Conservation (phyloP, 371 early-diverging fungal species). For the Cokeromyces recurvatus region DNA sequence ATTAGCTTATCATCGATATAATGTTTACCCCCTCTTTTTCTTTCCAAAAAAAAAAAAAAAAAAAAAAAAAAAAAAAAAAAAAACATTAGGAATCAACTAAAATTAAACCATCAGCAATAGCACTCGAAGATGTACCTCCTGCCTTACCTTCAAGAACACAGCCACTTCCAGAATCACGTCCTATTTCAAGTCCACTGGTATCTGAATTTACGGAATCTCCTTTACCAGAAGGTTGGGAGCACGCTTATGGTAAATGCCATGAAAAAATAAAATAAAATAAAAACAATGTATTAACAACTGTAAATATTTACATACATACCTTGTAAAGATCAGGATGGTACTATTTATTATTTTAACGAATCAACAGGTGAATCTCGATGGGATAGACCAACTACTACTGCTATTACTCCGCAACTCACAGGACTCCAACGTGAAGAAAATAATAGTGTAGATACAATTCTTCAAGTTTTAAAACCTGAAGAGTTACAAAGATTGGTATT, state of each 20-base stretch:
- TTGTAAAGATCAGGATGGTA: conserved; percentile 37
- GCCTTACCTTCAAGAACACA: neutral
- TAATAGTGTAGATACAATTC: too few species aligned
- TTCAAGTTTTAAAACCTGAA: conserved; percentile 21
- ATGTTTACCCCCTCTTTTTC: too few species aligned
- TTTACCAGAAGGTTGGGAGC: conserved; percentile 20
- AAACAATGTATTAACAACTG: too few species aligned
- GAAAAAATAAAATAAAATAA: too few species aligned
- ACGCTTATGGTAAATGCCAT: conserved; percentile 14
- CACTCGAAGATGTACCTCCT: neutral
- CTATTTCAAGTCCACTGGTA: too few species aligned
- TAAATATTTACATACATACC: too few species aligned
- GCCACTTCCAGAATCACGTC: neutral
- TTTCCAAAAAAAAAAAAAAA: too few species aligned
- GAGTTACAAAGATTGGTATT: conserved; percentile 34
- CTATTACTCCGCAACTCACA: neutral
- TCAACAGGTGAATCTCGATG: conserved; percentile 44
- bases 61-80: too few species aligned
- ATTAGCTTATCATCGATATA: too few species aligned
- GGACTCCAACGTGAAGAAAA: conserved; percentile 14
- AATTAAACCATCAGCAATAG: too few species aligned
- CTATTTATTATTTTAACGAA: conserved; percentile 44
- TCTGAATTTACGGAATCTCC: neutral
- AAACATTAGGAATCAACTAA: too few species aligned
- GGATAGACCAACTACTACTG: conserved; percentile 18